These are phyloP conservation scores for Yamadazyma phyllophila DNA, from an alignment of 805 yeast genomes.

Conservation along the genomic window DNA sequence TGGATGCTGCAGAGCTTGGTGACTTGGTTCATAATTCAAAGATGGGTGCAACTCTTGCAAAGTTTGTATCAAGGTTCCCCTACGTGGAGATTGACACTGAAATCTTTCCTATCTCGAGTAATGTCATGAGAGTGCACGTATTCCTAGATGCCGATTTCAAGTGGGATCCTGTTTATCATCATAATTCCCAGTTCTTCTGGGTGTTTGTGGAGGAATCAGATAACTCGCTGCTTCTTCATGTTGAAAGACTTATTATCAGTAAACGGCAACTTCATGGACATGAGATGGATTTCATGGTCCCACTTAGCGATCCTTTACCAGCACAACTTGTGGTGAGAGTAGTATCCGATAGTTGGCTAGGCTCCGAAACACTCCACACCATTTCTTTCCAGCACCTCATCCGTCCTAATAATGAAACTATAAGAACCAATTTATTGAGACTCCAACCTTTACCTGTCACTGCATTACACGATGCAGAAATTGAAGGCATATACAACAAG, in stretches of 20 bases:
- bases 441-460: conserved; percentile 83
- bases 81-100: conserved; percentile 71
- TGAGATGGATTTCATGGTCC: conserved; percentile 89
- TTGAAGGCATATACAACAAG: conserved; percentile 65
- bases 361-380: conserved; percentile 71
- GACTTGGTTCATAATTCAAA: conserved; percentile 81
- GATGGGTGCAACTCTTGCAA: conserved; percentile 64
- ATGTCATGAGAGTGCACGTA: conserved; percentile 80
- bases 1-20: conserved; percentile 76
- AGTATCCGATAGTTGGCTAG: conserved; percentile 86
- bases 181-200: conserved; percentile 87
- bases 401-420: conserved; percentile 82
- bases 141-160: conserved; percentile 69
- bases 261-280: conserved; percentile 56
- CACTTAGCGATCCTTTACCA: conserved; percentile 84
- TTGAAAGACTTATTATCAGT: conserved; percentile 73
- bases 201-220: conserved; percentile 86
- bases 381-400: conserved; percentile 89
- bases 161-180: conserved; percentile 85
- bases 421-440: conserved; percentile 75
- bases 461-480: conserved; percentile 66
- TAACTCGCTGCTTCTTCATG: conserved; percentile 69
- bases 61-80: conserved; percentile 71
- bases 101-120: conserved; percentile 82
- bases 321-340: conserved; percentile 80